Evolutionary conservation across 345 rosid genomes (phyloP).

Genomic region (Viola odorata): DNA sequence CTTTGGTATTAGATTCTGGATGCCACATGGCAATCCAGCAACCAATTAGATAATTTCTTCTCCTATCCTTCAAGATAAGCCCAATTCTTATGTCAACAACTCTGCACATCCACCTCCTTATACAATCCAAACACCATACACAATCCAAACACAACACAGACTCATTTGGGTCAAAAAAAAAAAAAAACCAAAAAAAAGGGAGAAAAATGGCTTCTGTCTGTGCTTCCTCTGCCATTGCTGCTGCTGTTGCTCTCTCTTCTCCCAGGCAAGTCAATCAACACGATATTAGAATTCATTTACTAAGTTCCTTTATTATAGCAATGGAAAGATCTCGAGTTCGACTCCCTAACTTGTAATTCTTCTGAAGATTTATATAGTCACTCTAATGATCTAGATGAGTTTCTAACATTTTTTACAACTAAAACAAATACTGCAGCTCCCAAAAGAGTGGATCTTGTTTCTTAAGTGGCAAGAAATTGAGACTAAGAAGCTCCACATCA

Average conservation of each 20-base stretch:
- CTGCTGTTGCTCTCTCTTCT: slow-evolving; percentile 56
- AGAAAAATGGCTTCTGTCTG: slow-evolving; percentile 71
- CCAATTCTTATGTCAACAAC: slow-evolving; percentile 26
- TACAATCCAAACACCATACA: background rate
- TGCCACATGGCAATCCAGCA: slow-evolving; percentile 42
- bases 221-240: slow-evolving; percentile 84
- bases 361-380: too few relatives aligned
- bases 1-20: slow-evolving; percentile 27
- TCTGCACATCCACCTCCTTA: slow-evolving; percentile 15
- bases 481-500: slow-evolving; percentile 31
- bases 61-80: slow-evolving; percentile 60
- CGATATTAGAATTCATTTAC: too few relatives aligned
- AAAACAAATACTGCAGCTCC: slow-evolving; percentile 31
- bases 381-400: too few relatives aligned
- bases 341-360: too few relatives aligned
- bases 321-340: too few relatives aligned
- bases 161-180: background rate
- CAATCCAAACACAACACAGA: background rate
- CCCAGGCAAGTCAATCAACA: slow-evolving; percentile 45
- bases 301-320: slow-evolving; percentile 7
- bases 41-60: slow-evolving; percentile 27
- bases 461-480: slow-evolving; percentile 69
- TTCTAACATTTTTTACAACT: too few relatives aligned
- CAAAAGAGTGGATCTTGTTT: slow-evolving; percentile 60
- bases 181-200: background rate